Conservation (phyloP, 768 basidiomycete species). For the Lentinula guzmanii region DNA sequence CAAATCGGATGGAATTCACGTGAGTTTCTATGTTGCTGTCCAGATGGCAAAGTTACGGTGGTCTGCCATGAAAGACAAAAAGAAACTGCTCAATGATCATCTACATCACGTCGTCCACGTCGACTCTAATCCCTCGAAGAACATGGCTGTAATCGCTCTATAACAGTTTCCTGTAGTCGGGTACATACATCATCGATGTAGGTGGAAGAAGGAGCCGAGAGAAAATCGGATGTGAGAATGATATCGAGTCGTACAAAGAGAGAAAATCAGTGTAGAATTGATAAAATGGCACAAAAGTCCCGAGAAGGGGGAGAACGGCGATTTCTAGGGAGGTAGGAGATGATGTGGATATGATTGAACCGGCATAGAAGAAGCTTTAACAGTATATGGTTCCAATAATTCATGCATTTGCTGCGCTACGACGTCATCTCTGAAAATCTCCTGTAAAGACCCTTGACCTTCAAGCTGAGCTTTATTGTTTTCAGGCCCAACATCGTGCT, state of each 20-base stretch:
- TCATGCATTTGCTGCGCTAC: slow-evolving; percentile 56
- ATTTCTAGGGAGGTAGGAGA: slow-evolving; percentile 36
- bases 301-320: slow-evolving; percentile 55
- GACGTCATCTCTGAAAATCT: slow-evolving; percentile 75
- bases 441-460: slow-evolving; percentile 31
- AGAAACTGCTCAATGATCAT: no score
- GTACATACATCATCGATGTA: slow-evolving; percentile 42
- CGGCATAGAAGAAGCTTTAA: slow-evolving; percentile 20
- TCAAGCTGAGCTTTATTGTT: slow-evolving; percentile 34
- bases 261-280: slow-evolving; percentile 93
- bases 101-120: slow-evolving; percentile 36
- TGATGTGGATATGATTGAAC: neutral
- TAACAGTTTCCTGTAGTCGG: slow-evolving; percentile 64
- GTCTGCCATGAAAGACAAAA: no score
- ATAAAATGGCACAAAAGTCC: slow-evolving; percentile 73
- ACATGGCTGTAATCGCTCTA: slow-evolving; percentile 77
- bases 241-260: slow-evolving; percentile 85
- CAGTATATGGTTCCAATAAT: slow-evolving; percentile 51
- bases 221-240: slow-evolving; percentile 78
- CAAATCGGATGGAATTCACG: no score
- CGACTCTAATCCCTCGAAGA: slow-evolving; percentile 51
- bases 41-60: no score
- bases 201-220: slow-evolving; percentile 71
- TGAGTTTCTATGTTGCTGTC: no score
- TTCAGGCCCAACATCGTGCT: slow-evolving; percentile 51